Evolutionary conservation across 2,329 filamentous ascomycete genomes (phyloP).

Genomic region (Colletotrichum falcatum): DNA sequence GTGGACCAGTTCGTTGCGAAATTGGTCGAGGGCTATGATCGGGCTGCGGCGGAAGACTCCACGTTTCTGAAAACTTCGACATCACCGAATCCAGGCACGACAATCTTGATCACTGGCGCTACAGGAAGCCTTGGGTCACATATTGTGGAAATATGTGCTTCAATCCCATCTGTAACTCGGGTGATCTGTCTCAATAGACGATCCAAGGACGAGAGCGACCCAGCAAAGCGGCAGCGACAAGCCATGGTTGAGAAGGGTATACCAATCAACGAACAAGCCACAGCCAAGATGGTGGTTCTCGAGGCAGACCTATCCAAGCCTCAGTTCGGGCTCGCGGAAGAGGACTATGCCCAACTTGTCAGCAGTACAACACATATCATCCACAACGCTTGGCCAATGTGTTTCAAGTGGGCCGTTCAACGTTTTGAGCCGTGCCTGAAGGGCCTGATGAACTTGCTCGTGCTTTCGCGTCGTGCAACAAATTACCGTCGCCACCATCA

Average conservation of each 20-base stretch:
- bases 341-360: too few relatives aligned
- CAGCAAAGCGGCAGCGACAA: slow-evolving; percentile 10
- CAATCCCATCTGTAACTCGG: slow-evolving; percentile 44
- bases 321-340: too few relatives aligned
- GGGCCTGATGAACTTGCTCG: too few relatives aligned
- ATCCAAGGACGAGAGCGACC: neutral
- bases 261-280: neutral
- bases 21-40: neutral
- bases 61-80: neutral
- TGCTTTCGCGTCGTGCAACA: too few relatives aligned
- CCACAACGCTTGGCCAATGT: too few relatives aligned
- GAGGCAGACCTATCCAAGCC: too few relatives aligned
- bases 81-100: neutral
- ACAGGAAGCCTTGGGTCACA: slow-evolving; percentile 55
- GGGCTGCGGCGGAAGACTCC: neutral
- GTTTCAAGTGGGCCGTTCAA: too few relatives aligned
- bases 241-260: neutral
- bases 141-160: slow-evolving; percentile 48
- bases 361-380: too few relatives aligned
- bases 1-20: neutral
- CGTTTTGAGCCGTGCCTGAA: too few relatives aligned
- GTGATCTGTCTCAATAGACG: slow-evolving; percentile 61
- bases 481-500: too few relatives aligned
- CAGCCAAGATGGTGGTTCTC: neutral
- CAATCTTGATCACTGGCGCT: slow-evolving; percentile 53